phyloP scores from a whole-genome alignment of 2,329 filamentous ascomycete genomes.

The Zasmidium citrigriseum region DNA sequence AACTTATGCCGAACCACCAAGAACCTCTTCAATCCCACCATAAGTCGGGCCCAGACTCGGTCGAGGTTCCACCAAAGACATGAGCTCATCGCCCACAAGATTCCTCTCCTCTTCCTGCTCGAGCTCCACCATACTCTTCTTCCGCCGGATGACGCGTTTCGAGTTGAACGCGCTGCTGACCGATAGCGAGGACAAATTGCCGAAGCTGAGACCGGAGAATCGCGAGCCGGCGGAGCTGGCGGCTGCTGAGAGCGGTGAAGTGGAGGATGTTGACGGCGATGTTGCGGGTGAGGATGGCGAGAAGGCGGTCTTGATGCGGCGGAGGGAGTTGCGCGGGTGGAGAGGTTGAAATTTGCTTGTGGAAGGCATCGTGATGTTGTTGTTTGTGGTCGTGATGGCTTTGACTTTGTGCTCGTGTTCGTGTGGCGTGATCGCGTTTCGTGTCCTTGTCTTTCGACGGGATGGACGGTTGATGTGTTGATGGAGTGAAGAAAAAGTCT shows the following conservation, averaged over 20 bases:
- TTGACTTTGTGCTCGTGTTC: background rate
- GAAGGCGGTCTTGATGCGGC: slow-evolving; percentile 30
- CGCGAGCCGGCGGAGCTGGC: slow-evolving; percentile 20
- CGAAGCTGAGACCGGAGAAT: slow-evolving; percentile 27
- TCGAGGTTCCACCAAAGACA: slow-evolving; percentile 33
- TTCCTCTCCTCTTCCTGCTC: slow-evolving; percentile 34
- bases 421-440: background rate
- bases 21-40: slow-evolving; percentile 36
- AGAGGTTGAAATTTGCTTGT: slow-evolving; percentile 17
- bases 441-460: slow-evolving; percentile 5
- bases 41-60: slow-evolving; percentile 25
- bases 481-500: background rate
- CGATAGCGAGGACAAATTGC: slow-evolving; percentile 20
- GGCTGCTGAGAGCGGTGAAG: slow-evolving; percentile 17
- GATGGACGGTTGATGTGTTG: background rate
- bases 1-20: slow-evolving; percentile 27
- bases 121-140: slow-evolving; percentile 33
- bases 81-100: slow-evolving; percentile 24
- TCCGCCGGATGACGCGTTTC: slow-evolving; percentile 25
- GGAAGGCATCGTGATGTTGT: slow-evolving; percentile 2
- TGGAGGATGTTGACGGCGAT: slow-evolving; percentile 12
- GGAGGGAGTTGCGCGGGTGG: slow-evolving; percentile 29
- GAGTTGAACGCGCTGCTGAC: slow-evolving; percentile 3
- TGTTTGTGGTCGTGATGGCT: background rate
- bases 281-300: slow-evolving; percentile 13